Evolutionary conservation across 352 stramenopile species (phyloP).

Genomic region (Globisporangium nagaii): DNA sequence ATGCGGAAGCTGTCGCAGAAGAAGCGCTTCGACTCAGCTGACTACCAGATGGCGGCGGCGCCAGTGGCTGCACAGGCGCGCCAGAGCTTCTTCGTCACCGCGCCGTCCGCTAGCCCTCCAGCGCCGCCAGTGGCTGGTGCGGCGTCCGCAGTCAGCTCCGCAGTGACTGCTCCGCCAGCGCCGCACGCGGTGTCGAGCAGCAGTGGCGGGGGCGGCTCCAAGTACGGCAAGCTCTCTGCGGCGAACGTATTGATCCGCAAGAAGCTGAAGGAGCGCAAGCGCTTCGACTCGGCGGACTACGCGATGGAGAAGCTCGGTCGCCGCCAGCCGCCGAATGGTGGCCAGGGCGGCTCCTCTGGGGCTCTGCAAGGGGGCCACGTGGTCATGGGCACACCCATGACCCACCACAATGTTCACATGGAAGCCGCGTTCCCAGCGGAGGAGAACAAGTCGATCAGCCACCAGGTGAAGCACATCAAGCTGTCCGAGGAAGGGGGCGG

Average conservation of each 20-base stretch:
- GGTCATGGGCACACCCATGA: constrained; percentile 15
- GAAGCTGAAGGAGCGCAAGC: constrained; percentile 76
- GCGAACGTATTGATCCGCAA: constrained; percentile 75
- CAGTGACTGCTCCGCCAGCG: not conserved
- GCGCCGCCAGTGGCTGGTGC: not conserved
- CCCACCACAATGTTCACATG: not conserved
- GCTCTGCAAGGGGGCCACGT: constrained; percentile 14
- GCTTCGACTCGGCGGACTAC: constrained; percentile 81
- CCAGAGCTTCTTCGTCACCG: not conserved
- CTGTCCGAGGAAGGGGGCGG: constrained; percentile 38
- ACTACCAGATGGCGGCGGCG: constrained; percentile 24
- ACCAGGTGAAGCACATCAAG: constrained; percentile 78
- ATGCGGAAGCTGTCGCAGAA: constrained; percentile 29
- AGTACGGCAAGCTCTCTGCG: constrained; percentile 61
- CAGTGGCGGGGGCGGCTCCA: constrained; percentile 13
- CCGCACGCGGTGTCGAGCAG: not conserved
- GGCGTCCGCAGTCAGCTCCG: not conserved
- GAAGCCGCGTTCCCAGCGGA: not conserved
- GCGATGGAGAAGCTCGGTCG: constrained; percentile 55
- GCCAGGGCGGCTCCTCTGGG: constrained; percentile 15
- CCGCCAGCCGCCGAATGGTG: constrained; percentile 2
- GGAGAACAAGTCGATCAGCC: constrained; percentile 28
- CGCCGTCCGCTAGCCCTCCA: not conserved
- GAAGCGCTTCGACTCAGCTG: constrained; percentile 28
- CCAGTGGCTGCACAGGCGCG: not conserved